Evolutionary conservation across 352 stramenopile species (phyloP).

Genomic region (Phytophthora capsici): DNA sequence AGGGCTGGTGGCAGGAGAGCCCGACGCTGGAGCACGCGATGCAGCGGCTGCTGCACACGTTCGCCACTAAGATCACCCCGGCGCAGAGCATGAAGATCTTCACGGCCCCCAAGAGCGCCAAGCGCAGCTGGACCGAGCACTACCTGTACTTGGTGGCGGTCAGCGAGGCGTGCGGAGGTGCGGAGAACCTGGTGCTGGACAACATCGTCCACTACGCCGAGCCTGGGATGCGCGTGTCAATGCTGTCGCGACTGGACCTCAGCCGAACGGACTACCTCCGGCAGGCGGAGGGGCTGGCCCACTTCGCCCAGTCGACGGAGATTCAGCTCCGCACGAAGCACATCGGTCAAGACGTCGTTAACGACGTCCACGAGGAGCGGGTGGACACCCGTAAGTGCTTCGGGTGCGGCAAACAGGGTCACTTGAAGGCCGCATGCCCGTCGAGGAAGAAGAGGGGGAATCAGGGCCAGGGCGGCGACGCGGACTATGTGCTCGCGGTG

Average conservation of each 20-base stretch:
- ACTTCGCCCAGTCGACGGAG: conserved; percentile 26
- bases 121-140: conserved; percentile 19
- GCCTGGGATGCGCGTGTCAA: not conserved
- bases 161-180: conserved; percentile 12
- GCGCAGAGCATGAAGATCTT: conserved; percentile 26
- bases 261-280: conserved; percentile 12
- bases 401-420: too few species aligned
- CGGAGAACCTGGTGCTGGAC: conserved; percentile 11
- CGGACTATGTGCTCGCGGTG: not conserved
- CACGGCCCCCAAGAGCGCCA: conserved; percentile 8
- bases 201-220: conserved; percentile 35
- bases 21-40: conserved; percentile 19
- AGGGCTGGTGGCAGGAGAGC: conserved; percentile 13
- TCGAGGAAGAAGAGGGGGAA: not conserved
- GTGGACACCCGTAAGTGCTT: not conserved
- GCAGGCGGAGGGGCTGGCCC: conserved; percentile 28
- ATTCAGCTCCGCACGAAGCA: conserved; percentile 7
- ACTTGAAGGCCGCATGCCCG: not conserved
- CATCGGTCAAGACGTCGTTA: conserved; percentile 1
- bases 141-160: conserved; percentile 26
- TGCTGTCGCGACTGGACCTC: conserved; percentile 15
- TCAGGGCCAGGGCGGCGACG: too few species aligned
- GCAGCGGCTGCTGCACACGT: conserved; percentile 15
- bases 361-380: not conserved
- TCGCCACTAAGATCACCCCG: conserved; percentile 19